Evolutionary conservation across 345 rosid species (phyloP).

Genomic region (Murraya paniculata): DNA sequence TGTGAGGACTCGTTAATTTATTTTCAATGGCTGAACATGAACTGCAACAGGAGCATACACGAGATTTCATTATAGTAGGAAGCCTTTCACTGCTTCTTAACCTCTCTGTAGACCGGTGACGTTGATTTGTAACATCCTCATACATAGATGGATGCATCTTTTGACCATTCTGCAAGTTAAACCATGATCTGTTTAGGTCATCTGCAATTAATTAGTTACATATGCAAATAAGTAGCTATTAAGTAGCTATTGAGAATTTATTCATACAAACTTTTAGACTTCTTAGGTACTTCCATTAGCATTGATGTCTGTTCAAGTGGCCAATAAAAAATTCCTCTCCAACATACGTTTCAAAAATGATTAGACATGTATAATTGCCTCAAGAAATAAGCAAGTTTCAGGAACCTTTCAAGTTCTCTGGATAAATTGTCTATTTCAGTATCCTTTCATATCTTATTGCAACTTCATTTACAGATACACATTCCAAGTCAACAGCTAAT

Average conservation of each 20-base stretch:
- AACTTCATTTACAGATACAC: neutral
- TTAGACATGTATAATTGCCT: neutral
- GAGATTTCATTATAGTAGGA: constrained; percentile 18
- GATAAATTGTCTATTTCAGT: neutral
- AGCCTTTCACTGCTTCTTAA: constrained; percentile 31
- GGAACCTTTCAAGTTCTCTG: neutral
- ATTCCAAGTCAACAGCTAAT: neutral
- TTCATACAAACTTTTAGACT: neutral
- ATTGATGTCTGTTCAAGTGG: neutral
- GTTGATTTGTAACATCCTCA: constrained; percentile 26
- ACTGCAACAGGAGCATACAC: constrained; percentile 29
- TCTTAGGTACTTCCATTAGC: neutral
- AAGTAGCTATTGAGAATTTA: neutral
- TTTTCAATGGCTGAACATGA: constrained; percentile 28
- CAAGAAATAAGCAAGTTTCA: neutral
- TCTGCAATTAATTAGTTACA: constrained; percentile 3
- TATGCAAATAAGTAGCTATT: neutral
- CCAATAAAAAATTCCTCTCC: neutral
- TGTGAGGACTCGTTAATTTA: constrained; percentile 19
- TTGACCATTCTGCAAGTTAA: constrained; percentile 50
- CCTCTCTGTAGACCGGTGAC: constrained; percentile 30
- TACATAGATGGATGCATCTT: constrained; percentile 58
- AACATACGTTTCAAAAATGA: neutral
- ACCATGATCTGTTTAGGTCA: constrained; percentile 4
- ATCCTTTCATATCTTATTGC: neutral